phyloP scores from a whole-genome alignment of 805 yeast genomes.

The Wickerhamomyces mucosus region DNA sequence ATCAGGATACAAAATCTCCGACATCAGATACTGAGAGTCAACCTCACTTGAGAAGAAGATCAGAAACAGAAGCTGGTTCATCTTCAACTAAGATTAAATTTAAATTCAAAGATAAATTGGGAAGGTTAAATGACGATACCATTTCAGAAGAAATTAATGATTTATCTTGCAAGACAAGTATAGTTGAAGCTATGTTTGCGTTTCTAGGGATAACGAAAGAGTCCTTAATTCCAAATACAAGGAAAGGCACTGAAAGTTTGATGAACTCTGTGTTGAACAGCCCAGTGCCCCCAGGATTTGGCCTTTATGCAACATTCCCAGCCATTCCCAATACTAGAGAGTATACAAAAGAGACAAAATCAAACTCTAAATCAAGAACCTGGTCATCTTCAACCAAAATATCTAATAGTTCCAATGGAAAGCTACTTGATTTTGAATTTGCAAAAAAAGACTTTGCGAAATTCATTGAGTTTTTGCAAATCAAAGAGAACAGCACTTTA shows the following conservation, averaged over 20 bases:
- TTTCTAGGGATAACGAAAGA: conserved; percentile 52
- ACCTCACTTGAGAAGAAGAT: not conserved
- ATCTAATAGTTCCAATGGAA: conserved; percentile 8
- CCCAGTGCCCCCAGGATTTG: conserved; percentile 11
- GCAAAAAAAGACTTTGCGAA: conserved; percentile 53
- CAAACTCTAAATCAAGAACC: not conserved
- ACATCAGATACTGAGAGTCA: too few relatives aligned
- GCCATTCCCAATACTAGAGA: not conserved
- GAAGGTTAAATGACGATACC: conserved; percentile 1
- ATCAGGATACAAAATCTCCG: too few relatives aligned
- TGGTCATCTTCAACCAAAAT: conserved; percentile 4
- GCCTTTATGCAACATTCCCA: conserved; percentile 7
- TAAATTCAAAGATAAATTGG: conserved; percentile 8
- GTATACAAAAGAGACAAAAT: not conserved
- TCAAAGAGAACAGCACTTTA: conserved; percentile 43
- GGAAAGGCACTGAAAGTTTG: conserved; percentile 12
- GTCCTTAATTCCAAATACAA: conserved; percentile 20
- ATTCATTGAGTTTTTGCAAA: conserved; percentile 44
- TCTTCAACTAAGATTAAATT: too few relatives aligned
- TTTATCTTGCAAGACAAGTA: conserved; percentile 47
- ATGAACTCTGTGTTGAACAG: too few relatives aligned
- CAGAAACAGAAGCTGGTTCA: not conserved
- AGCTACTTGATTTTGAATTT: conserved; percentile 32
- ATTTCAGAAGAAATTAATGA: conserved; percentile 58
- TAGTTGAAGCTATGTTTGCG: conserved; percentile 63